Percentiles rank a stretch among this genome's conserved stretches.
These are phyloP conservation scores for Globisporangium rhizosaccharum DNA, from an alignment of 352 stramenopile genomes.

Conservation along the genomic window DNA sequence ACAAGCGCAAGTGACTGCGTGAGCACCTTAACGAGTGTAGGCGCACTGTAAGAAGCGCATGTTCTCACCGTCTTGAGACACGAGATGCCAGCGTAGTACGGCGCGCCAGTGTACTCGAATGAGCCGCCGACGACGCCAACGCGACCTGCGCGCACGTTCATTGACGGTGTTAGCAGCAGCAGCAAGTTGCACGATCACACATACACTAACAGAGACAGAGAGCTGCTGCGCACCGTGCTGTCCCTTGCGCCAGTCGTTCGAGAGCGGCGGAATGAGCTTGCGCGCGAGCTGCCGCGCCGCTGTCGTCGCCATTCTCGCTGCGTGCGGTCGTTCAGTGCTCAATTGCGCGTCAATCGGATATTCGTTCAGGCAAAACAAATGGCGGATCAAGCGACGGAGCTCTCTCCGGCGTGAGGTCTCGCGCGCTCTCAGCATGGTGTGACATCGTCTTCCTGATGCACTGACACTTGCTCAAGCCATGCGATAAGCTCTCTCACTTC, in stretches of 20 bases:
- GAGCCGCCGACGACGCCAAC: conserved; percentile 95
- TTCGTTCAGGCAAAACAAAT: not conserved
- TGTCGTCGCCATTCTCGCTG: not conserved
- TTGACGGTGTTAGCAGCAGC: not conserved
- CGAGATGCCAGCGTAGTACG: conserved; percentile 94
- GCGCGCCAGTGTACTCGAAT: conserved; percentile 95
- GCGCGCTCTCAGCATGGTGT: too few species aligned
- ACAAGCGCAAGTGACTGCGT: not conserved
- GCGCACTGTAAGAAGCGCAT: not conserved
- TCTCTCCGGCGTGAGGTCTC: too few species aligned
- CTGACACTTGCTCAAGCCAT: too few species aligned
- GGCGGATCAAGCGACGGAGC: too few species aligned
- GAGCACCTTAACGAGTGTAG: not conserved
- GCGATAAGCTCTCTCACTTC: too few species aligned
- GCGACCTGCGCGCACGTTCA: conserved; percentile 33
- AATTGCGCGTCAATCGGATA: not conserved
- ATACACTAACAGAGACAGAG: too few species aligned
- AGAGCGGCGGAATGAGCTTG: conserved; percentile 61
- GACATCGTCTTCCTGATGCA: too few species aligned
- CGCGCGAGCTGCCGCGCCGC: conserved; percentile 21
- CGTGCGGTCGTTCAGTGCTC: not conserved
- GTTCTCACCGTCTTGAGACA: conserved; percentile 79
- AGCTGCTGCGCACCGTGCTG: conserved; percentile 45
- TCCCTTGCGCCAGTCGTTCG: conserved; percentile 60
- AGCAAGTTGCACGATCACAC: too few species aligned